Evolutionary conservation across 1,139 yeast genomes (phyloP).

Genomic region (Meyerozyma smithsonii): DNA sequence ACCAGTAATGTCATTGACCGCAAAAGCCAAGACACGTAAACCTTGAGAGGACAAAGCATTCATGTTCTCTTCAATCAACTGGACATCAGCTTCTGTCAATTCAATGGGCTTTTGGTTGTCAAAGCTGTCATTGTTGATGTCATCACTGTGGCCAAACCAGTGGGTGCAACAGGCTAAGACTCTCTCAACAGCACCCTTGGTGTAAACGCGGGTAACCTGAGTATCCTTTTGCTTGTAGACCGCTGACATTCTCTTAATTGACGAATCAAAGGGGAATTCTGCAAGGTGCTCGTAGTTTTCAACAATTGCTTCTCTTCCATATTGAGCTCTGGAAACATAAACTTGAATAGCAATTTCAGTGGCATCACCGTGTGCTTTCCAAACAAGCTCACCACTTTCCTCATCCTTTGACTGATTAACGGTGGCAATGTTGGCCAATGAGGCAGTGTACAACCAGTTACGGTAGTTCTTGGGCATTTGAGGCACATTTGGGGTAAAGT

Average conservation of each 20-base stretch:
- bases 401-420: slow-evolving; percentile 40
- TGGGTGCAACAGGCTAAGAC: slow-evolving; percentile 51
- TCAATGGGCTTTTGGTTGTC: slow-evolving; percentile 23
- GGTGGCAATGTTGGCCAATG: slow-evolving; percentile 70
- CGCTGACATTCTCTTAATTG: slow-evolving; percentile 71
- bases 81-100: slow-evolving; percentile 40
- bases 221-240: slow-evolving; percentile 39
- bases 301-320: slow-evolving; percentile 39
- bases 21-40: slow-evolving; percentile 70
- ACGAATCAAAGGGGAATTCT: slow-evolving; percentile 77
- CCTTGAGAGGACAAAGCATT: slow-evolving; percentile 63
- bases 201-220: slow-evolving; percentile 37
- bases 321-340: slow-evolving; percentile 54
- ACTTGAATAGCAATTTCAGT: slow-evolving; percentile 83
- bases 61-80: slow-evolving; percentile 52
- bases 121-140: slow-evolving; percentile 8
- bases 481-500: slow-evolving; percentile 21
- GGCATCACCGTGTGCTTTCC: slow-evolving; percentile 84
- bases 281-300: slow-evolving; percentile 40
- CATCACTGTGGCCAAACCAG: slow-evolving; percentile 43
- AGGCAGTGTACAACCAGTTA: slow-evolving; percentile 53
- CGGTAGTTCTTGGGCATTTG: slow-evolving; percentile 17
- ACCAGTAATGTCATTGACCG: slow-evolving; percentile 30
- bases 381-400: slow-evolving; percentile 35
- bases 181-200: slow-evolving; percentile 82